A percentile compares a stretch with the other conserved stretches of the same genome.
Conservation (phyloP, 75 land plant species). For the Selaginella moellendorffii region DNA sequence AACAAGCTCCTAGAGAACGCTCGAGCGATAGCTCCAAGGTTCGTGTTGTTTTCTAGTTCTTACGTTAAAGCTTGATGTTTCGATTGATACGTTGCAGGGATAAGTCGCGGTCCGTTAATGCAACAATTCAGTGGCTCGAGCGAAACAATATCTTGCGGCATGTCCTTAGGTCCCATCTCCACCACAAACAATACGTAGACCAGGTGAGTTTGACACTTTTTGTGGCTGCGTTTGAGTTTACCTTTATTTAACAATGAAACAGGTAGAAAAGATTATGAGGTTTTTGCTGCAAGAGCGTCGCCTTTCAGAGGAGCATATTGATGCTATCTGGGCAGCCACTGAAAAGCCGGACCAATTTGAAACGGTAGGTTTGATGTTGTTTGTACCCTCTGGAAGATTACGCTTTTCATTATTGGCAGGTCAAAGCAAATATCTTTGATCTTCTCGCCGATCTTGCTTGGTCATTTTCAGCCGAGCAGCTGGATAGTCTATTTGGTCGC, state of each 20-base stretch:
- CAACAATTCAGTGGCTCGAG: conserved; percentile 24
- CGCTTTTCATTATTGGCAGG: too few species aligned
- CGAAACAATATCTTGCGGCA: conserved; percentile 16
- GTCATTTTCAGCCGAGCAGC: conserved; percentile 25
- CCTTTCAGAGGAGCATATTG: conserved; percentile 19
- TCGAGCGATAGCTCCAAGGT: conserved; percentile 22
- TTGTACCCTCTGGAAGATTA: too few species aligned
- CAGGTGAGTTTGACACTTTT: too few species aligned
- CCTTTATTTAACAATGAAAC: too few species aligned
- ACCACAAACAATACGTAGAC: conserved; percentile 31
- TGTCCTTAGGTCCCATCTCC: conserved; percentile 23
- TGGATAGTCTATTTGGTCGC: conserved; percentile 20
- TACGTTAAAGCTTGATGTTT: neutral
- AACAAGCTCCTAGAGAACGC: conserved; percentile 25
- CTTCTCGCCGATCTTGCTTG: conserved; percentile 26
- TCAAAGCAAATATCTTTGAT: conserved; percentile 23
- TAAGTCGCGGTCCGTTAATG: conserved; percentile 12
- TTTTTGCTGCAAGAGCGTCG: conserved; percentile 18
- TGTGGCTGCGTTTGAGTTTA: too few species aligned
- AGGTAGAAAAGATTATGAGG: conserved; percentile 24
- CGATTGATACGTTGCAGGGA: conserved; percentile 10
- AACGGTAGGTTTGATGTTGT: conserved; percentile 13
- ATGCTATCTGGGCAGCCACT: conserved; percentile 19
- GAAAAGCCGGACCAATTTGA: conserved; percentile 25
- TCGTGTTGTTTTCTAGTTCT: neutral